Evolutionary conservation across 768 basidiomycete species (phyloP), one percentile per base, ranked within the genome.

Genomic region (Lyophyllum semitale): DNA sequence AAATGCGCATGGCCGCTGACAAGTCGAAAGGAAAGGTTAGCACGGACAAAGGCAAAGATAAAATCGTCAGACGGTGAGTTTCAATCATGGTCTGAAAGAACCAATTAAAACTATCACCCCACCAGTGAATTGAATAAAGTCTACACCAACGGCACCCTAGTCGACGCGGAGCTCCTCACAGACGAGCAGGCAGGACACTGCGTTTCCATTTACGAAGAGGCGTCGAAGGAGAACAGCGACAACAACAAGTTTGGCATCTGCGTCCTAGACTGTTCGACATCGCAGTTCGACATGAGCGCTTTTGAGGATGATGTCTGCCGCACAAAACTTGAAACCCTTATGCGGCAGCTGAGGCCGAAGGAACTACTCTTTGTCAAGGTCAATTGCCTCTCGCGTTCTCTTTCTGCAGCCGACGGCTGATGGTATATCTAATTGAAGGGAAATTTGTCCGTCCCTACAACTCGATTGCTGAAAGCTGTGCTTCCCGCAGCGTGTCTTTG

Each of bases 181-280:
- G 93, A 97, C 55, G 97, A 98, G 58, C 90, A 98, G 71, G 92
- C 94, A 0, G 93, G 92, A 4, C 97, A 99, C 66, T 98, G 96
- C 66, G 84, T 98, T 25, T 88, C 92, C 8, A 85, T 99, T 67
- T 88, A 87, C 7, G 91, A 93, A 65, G 76, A 79, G 17, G 76
- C 73, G 8, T 68, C 75, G 18, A 74, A 71, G 22, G 78, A 80
- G 38, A 74, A 70, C 7, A 56, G 67, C 4, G 76, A 77, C 45
- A 64, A 70, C 15, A 82, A 84, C 50, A 79, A 76, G 22, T 98
- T 97, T 63, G 97, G 97, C 0, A 73, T 98, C 38, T 96, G 93
- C 66, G 87, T 95, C 8, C 71, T 98, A 63, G 97, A 99, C 68
- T 95, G 94, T 55, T 83, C 97, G 3, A 99, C 97, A 0, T 95